Evolutionary conservation across 257 asterid genomes (phyloP).

Genomic region (Sherardia arvensis): DNA sequence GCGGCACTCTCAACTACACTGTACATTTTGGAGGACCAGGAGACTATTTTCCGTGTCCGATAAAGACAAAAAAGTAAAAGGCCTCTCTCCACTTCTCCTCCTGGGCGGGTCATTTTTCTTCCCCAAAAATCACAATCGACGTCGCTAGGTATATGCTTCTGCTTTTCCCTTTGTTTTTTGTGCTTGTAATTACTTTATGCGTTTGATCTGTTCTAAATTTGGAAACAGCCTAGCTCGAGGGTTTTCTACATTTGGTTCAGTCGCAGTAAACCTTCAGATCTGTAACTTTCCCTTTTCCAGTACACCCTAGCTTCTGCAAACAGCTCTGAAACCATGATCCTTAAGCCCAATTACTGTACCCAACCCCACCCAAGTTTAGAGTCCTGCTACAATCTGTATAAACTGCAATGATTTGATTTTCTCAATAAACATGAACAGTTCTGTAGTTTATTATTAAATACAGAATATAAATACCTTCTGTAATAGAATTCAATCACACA

Average conservation of each 20-base stretch:
- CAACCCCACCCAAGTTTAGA: background rate
- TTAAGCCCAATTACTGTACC: background rate
- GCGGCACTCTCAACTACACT: too few relatives aligned
- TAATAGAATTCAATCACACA: constrained; percentile 6
- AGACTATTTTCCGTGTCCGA: background rate
- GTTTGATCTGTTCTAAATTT: background rate
- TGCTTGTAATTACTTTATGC: background rate
- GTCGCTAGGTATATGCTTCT: background rate
- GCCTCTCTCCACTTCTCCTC: background rate
- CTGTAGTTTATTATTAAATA: background rate
- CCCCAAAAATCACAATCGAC: background rate
- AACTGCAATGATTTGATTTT: background rate
- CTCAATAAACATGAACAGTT: background rate
- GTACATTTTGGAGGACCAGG: too few relatives aligned
- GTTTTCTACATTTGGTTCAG: background rate
- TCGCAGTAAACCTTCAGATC: background rate
- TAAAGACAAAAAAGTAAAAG: background rate
- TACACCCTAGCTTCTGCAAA: background rate
- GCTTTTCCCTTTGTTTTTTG: background rate
- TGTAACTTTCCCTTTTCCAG: background rate
- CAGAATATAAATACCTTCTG: background rate
- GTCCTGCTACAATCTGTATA: background rate
- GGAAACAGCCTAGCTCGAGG: background rate
- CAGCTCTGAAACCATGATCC: background rate
- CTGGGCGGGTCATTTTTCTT: background rate